phyloP scores from a whole-genome alignment of 2,329 filamentous ascomycete species.

The Lithohypha guttulata region DNA sequence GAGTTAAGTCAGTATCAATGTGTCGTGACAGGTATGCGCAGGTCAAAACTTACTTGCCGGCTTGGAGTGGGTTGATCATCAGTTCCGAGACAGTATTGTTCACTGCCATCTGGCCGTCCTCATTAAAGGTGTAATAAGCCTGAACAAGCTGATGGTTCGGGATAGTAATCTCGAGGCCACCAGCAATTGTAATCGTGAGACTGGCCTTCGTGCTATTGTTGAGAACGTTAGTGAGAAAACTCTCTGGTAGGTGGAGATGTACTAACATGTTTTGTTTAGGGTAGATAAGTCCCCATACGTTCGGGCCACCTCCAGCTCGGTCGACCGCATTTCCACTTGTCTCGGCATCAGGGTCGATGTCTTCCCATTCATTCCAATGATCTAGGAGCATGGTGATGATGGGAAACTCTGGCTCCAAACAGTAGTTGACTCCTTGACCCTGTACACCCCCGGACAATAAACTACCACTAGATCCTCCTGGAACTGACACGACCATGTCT shows the following conservation, averaged over 20 bases:
- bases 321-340: not conserved
- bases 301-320: not conserved
- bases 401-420: constrained; percentile 1
- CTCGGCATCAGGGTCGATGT: not conserved
- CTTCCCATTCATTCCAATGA: not conserved
- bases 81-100: constrained; percentile 7
- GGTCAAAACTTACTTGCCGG: constrained; percentile 1
- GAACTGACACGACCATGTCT: constrained; percentile 22
- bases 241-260: not conserved
- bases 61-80: constrained; percentile 10
- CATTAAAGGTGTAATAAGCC: constrained; percentile 1
- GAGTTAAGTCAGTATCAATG: not conserved
- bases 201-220: not conserved
- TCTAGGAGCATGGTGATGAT: constrained; percentile 1
- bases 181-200: constrained; percentile 5
- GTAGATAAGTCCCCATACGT: constrained; percentile 4
- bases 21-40: not conserved
- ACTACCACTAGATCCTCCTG: constrained; percentile 22
- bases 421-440: constrained; percentile 5
- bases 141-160: constrained; percentile 8
- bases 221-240: not conserved
- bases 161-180: constrained; percentile 1
- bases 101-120: not conserved
- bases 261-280: not conserved
- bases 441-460: constrained; percentile 5